A percentile compares a stretch with the other conserved stretches of the same genome.
phyloP scores from a whole-genome alignment of 2,329 filamentous ascomycete genomes.

The Fusarium solani-melongenae region DNA sequence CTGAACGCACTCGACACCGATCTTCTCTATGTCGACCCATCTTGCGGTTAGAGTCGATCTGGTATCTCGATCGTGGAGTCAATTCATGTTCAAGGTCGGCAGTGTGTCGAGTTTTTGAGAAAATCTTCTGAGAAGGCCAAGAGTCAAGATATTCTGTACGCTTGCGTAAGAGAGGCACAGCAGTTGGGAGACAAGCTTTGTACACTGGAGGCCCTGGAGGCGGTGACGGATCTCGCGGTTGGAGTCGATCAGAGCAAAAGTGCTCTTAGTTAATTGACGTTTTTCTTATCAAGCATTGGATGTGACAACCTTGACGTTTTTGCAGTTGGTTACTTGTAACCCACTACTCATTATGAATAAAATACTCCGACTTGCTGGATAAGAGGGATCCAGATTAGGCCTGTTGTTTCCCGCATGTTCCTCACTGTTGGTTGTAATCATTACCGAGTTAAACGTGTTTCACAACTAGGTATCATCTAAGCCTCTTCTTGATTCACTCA shows the following conservation, averaged over 20 bases:
- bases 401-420: neutral
- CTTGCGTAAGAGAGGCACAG: constrained; percentile 83
- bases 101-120: constrained; percentile 72
- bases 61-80: no score
- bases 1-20: no score
- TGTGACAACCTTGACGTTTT: neutral
- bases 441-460: neutral
- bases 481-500: neutral
- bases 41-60: no score
- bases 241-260: no score
- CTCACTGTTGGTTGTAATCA: neutral
- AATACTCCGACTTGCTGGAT: neutral
- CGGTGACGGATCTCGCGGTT: constrained; percentile 46
- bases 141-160: constrained; percentile 74
- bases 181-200: constrained; percentile 70
- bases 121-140: constrained; percentile 61
- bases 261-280: no score
- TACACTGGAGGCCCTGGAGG: constrained; percentile 55
- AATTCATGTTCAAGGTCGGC: constrained; percentile 79
- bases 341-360: neutral
- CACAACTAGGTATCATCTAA: neutral
- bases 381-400: neutral
- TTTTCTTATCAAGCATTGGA: no score
- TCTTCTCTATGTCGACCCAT: no score
- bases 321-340: neutral